Evolutionary conservation across 2,329 filamentous ascomycete genomes (phyloP), one percentile per base, ranked within the genome.

Genomic region (Penicillium olsonii): DNA sequence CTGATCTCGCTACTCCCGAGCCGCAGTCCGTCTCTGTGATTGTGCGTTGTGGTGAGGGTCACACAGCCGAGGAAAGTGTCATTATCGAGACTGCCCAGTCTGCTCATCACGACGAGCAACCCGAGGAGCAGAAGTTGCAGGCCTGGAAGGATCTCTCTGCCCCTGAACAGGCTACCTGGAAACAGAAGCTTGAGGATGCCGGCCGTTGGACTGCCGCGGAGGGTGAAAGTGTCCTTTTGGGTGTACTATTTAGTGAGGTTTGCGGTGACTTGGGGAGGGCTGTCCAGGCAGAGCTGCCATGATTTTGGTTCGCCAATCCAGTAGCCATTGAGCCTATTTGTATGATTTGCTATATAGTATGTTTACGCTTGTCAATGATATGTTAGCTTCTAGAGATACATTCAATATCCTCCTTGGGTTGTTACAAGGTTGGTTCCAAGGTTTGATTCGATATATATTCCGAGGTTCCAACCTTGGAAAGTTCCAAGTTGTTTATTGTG

Each of bases 121-220:
- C 41, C 5, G 42, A 54, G 17, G 33, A 40, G 15, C 52, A 61
- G 37, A 53, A 61, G 9, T 41, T 53, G 27, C 59, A 59, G 68
- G 75, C 78, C 46, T 95, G 89, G 88, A 84, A 90, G 49, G 83
- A 91, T 51, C 71, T 95, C 37, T 75, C 76, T 5, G 74, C 79
- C 11, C 71, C 81, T 45, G 82, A 92, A 68, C 82, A 82, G 66
- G 72, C 76, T 43, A 73, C 76, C 15, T 95, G 90, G 90, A 90
- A 84, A 72, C 70, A 80, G 57, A 82, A 79, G 64, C 77, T 95
- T 29, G 76, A 77, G 47, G 78, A 85, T 46, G 85, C 88, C 0
- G 90, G 90, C 0, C 83, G 90, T 56, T 95, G 89, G 90, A 82
- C 82, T n/a, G 84, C 86, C 65, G 78, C 83, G 31, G 88, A 92